Evolutionary conservation across 1,284 basidiomycete genomes (phyloP).

Genomic region (Porodaedalea pini): DNA sequence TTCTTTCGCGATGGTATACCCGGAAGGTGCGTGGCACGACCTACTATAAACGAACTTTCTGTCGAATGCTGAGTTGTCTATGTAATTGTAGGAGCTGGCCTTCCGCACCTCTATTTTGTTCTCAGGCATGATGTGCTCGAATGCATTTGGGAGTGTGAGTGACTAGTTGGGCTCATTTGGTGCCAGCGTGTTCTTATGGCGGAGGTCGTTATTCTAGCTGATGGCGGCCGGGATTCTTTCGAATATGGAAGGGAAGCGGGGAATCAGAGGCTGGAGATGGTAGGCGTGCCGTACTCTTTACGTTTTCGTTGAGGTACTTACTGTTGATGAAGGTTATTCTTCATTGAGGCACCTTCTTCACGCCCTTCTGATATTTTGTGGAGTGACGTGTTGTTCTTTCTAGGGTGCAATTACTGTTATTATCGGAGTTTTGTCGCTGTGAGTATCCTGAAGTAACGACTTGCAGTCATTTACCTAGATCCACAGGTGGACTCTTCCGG

Average conservation of each 20-base stretch:
- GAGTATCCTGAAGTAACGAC: background rate
- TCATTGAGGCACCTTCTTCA: constrained; percentile 25
- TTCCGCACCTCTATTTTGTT: constrained; percentile 40
- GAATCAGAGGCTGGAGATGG: constrained; percentile 43
- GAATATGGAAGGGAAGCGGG: constrained; percentile 41
- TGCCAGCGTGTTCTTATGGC: constrained; percentile 12
- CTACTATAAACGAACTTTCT: too few species aligned
- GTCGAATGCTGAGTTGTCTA: too few species aligned
- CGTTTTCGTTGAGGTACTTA: background rate
- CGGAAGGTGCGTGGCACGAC: constrained; percentile 9
- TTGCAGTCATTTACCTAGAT: background rate
- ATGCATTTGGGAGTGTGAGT: constrained; percentile 38
- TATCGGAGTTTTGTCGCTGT: constrained; percentile 21
- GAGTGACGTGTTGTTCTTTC: background rate
- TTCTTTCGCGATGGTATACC: constrained; percentile 25
- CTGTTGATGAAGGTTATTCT: constrained; percentile 28
- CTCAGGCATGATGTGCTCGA: constrained; percentile 37
- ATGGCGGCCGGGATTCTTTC: constrained; percentile 39
- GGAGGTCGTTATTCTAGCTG: constrained; percentile 22
- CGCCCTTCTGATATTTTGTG: background rate
- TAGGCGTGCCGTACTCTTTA: background rate
- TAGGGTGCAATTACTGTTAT: constrained; percentile 21
- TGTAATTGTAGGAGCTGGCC: constrained; percentile 24
- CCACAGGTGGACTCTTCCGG: constrained; percentile 25
- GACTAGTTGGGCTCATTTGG: constrained; percentile 5